Conservation (phyloP, 2,329 filamentous ascomycete genomes). For the Lasiodiplodia hormozganensis region DNA sequence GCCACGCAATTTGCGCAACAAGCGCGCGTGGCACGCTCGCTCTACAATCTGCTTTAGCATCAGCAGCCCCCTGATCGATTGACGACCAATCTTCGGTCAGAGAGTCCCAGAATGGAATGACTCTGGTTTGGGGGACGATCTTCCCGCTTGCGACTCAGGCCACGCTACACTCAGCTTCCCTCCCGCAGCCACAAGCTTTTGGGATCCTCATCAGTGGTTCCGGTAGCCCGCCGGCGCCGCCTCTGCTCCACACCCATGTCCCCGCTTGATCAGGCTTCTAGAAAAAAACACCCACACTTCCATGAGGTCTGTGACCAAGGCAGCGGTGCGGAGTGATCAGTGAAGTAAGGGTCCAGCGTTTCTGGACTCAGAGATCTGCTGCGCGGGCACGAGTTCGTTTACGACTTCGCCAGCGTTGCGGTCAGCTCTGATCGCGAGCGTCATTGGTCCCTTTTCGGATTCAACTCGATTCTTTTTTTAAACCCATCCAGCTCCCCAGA, state of each 20-base stretch:
- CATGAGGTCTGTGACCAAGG: not conserved
- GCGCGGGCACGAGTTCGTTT: not conserved
- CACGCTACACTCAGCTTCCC: not conserved
- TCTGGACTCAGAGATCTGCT: not conserved
- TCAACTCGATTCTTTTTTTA: too few species aligned
- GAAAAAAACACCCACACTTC: not conserved
- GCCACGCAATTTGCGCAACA: conserved; percentile 1
- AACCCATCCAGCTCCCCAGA: not conserved
- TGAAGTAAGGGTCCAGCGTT: not conserved
- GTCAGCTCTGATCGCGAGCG: not conserved
- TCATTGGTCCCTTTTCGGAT: too few species aligned
- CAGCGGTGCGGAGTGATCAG: not conserved
- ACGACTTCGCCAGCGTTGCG: not conserved
- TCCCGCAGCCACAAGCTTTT: conserved; percentile 16
- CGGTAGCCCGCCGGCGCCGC: conserved; percentile 13
- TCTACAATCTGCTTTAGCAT: not conserved
- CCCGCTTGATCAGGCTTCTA: conserved; percentile 11
- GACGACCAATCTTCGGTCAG: not conserved
- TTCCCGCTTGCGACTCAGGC: conserved; percentile 24
- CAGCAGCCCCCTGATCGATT: not conserved
- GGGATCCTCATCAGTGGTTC: conserved; percentile 4
- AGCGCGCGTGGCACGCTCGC: not conserved
- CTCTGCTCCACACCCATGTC: conserved; percentile 2
- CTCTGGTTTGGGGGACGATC: conserved; percentile 12
- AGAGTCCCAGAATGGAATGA: not conserved